These are phyloP conservation scores for Flaveria trinervia DNA, from an alignment of 129 eudicot species.

Conservation along the genomic window DNA sequence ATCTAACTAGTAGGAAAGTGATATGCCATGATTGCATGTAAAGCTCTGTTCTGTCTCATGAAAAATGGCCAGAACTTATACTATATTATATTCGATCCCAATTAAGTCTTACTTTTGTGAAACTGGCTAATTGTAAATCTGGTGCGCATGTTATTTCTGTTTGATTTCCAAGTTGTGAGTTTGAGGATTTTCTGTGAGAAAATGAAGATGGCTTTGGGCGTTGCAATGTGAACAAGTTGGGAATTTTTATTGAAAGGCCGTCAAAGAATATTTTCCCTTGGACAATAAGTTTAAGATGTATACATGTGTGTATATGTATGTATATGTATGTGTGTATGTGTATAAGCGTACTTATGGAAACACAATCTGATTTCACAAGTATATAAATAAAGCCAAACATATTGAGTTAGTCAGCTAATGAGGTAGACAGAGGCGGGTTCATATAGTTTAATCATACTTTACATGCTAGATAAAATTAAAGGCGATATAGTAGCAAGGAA, in stretches of 20 bases:
- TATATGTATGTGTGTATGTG: too few species aligned
- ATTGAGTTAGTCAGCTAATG: not conserved
- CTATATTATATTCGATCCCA: not conserved
- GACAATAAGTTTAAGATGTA: not conserved
- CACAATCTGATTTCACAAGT: not conserved
- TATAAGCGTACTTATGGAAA: not conserved
- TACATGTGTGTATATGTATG: too few species aligned
- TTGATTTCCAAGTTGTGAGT: constrained; percentile 4
- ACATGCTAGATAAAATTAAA: not conserved
- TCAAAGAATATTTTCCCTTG: not conserved
- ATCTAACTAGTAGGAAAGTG: constrained; percentile 24
- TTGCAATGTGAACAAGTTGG: constrained; percentile 6
- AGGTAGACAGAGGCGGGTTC: not conserved
- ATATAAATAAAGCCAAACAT: not conserved
- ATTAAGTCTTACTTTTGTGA: not conserved
- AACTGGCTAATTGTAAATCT: not conserved
- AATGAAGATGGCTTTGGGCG: constrained; percentile 3
- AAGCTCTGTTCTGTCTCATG: constrained; percentile 11
- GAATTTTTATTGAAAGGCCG: not conserved
- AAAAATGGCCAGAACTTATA: not conserved
- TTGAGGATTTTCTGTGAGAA: not conserved
- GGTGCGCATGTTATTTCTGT: not conserved
- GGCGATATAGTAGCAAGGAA: not conserved
- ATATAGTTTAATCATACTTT: not conserved
- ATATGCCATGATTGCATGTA: not conserved